Evolutionary conservation across 768 basidiomycete species (phyloP), one percentile per base, ranked within the genome.

Genomic region (Mycena latifolia): DNA sequence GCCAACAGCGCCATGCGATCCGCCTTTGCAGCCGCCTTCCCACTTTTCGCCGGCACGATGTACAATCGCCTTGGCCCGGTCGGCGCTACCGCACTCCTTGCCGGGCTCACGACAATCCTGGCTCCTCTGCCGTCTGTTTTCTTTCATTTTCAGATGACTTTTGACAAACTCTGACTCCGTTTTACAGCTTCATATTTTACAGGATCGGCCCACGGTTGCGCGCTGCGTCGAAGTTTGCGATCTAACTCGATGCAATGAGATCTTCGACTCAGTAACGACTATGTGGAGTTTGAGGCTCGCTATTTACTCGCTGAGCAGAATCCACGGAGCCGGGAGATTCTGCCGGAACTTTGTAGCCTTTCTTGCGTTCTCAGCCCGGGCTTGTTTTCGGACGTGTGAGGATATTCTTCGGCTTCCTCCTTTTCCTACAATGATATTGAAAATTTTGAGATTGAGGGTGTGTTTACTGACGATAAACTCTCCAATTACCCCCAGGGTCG

Each of bases 61-160:
- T 95, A 95, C 73, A 77, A 77, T 2, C 85, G 85, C 50, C 74
- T 93, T 7, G 90, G 92, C 0, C 88, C 89, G 0, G 90, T 90
- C 0, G 92, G 92, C 0, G 91, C 90, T 0, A 90, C 88, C 0
- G 91, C 89, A 15, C 80, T 92, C n/a, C 72, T 93, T 20, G 92
- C 88, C 1, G 90, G 91, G 1, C 72, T 93, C 12, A 83, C 85
- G 62, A 83, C 85, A 2, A 47, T 89, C 20, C 86, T 90, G 83
- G 84, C 85, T 1, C 92, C 92, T 0, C 72, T 88, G 45, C 88
- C 88, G 88, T 89, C 61, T 72, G 88, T 79, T 0, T 45, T 43
- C 33, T 27, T 15, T 54, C 25, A 9, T 11, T n/a, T 5, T 29
- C 11, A 28, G n/a, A n/a, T n/a, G n/a, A 20, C 17, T 45, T 31